Evolutionary conservation across 192 early-diverging fungal genomes (phyloP), one percentile per base, ranked within the genome.

Genomic region (Cladochytrium replicatum): DNA sequence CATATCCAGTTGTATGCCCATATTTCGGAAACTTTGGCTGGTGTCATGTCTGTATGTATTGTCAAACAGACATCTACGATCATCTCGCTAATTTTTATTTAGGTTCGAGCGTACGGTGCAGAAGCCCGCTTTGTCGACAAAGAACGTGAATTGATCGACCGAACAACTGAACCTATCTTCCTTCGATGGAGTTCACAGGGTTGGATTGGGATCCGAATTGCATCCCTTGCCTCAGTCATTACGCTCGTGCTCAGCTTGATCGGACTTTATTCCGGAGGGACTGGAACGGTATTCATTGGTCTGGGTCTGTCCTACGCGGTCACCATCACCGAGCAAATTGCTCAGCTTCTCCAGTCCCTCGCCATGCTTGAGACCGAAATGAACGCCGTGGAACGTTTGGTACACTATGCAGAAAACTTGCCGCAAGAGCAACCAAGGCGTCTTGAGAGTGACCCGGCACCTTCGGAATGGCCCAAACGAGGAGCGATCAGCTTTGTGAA

Each of bases 401-500:
- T 53, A 3, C 55, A 74, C 38, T 74, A 74, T 50, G 42, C 50
- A 2, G 34, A 55, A 8, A 22, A 56, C 11, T 47, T 74, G 11
- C 57, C 66, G 11, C 15, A 38, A 4, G 72, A 74, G 44, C 48
- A 55, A 3, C 17, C 57, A 9, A 24, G 34, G 8, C 13, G n/a
- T n/a, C 22, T 50, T 13, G 30, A 13, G 37, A 75, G 72, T 0
- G 69, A 68, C 51, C 68, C 54, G 32, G 25, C 22, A 15, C 34
- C 45, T 8, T 19, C 55, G 44, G 17, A 13, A 22, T 77, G 75
- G 89, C 90, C 91, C 0, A 22, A 47, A 17, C 63, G 55, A 24
- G 93, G 91, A n/a, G 42, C 58, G 39, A 78, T 97, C 29, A 40
- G 67, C 11, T 68, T 93, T 4, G 46, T 62, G n/a, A 61, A 84